Evolutionary conservation across 805 yeast species (phyloP).

Genomic region (Kuraishia capsulata): DNA sequence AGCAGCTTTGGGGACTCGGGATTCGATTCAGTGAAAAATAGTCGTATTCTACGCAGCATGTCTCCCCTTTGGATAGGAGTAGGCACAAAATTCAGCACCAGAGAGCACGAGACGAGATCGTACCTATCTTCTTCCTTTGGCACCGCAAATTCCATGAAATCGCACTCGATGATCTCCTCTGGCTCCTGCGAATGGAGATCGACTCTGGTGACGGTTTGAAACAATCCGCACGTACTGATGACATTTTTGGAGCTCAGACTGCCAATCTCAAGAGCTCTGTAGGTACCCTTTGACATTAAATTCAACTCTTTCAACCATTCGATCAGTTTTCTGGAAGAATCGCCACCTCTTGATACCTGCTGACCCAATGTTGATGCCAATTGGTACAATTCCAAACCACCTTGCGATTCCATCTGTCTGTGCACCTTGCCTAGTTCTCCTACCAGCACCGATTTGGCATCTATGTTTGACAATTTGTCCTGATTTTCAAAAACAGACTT

Average conservation of each 20-base stretch:
- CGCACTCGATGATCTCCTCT: constrained; percentile 55
- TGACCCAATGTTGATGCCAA: constrained; percentile 85
- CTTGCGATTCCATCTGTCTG: constrained; percentile 50
- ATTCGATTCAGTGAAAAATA: constrained; percentile 36
- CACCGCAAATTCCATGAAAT: constrained; percentile 70
- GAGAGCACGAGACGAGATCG: constrained; percentile 68
- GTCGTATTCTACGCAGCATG: constrained; percentile 56
- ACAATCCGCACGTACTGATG: constrained; percentile 51
- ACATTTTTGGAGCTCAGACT: constrained; percentile 60
- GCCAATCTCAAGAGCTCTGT: constrained; percentile 72
- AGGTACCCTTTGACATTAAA: constrained; percentile 4
- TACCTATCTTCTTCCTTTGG: constrained; percentile 46
- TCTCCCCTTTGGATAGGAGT: constrained; percentile 60
- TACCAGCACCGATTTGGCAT: constrained; percentile 10
- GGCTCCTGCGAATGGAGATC: constrained; percentile 79
- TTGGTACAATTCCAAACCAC: constrained; percentile 78
- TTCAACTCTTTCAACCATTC: constrained; percentile 49
- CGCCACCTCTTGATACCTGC: constrained; percentile 72
- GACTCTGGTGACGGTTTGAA: constrained; percentile 47
- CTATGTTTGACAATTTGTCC: constrained; percentile 2
- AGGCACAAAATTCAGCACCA: constrained; percentile 86
- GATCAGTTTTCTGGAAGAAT: constrained; percentile 75
- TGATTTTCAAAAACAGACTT: background rate
- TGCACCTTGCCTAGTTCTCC: constrained; percentile 43
- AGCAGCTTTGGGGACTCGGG: constrained; percentile 28